Conservation (phyloP, 306 rosid species). For the Dryas drummondii region DNA sequence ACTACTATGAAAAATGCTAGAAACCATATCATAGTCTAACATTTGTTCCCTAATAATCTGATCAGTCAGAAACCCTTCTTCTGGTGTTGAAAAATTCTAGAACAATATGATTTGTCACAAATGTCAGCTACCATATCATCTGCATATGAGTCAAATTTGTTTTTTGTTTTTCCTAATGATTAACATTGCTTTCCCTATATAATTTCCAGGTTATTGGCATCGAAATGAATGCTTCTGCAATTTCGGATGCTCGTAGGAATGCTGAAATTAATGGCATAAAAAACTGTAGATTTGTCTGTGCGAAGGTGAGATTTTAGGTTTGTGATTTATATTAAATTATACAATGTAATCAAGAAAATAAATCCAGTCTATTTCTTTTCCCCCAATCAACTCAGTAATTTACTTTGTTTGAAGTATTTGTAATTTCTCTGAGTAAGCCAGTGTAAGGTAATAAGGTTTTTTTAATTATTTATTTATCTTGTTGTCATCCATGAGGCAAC, state of each 20-base stretch:
- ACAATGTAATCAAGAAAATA: not conserved
- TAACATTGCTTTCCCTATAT: conserved; percentile 21
- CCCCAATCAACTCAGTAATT: not conserved
- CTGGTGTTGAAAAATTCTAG: not conserved
- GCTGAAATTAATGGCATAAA: conserved; percentile 90
- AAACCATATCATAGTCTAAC: not conserved
- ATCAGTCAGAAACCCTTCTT: not conserved
- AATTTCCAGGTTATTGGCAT: conserved; percentile 82
- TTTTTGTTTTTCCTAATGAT: conserved; percentile 3
- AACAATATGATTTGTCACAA: not conserved
- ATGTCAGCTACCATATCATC: not conserved
- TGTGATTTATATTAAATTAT: not conserved
- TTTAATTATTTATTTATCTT: conserved; percentile 19
- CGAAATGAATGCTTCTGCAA: conserved; percentile 96
- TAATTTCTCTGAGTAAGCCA: not conserved
- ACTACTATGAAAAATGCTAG: not conserved
- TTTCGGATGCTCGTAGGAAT: conserved; percentile 82
- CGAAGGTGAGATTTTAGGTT: conserved; percentile 63
- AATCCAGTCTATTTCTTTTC: not conserved
- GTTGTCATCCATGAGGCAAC: conserved; percentile 34
- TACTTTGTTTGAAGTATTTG: not conserved
- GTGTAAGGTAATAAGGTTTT: not conserved
- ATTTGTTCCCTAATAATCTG: not conserved
- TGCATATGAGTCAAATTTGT: not conserved
- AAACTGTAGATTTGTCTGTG: conserved; percentile 76